phyloP scores from a whole-genome alignment of 495 filamentous ascomycete species.

The Penicillium pancosmium region DNA sequence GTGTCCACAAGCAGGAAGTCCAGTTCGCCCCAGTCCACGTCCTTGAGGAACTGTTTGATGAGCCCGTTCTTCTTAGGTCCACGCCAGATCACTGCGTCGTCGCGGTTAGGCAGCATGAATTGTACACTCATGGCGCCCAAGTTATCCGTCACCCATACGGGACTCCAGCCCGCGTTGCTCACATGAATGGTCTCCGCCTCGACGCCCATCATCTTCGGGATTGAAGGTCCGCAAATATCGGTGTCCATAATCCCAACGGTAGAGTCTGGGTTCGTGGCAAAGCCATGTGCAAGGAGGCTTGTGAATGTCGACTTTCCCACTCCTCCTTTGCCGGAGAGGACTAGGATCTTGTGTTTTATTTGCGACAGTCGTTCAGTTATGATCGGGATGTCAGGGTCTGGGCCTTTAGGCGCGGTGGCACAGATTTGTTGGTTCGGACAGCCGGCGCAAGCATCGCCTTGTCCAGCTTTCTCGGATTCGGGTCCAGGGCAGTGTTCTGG shows the following conservation, averaged over 20 bases:
- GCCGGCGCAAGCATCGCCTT: slow-evolving; percentile 84
- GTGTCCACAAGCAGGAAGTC: slow-evolving; percentile 94
- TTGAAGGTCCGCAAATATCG: slow-evolving; percentile 91
- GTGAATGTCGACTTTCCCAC: slow-evolving; percentile 96
- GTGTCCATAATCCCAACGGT: slow-evolving; percentile 95
- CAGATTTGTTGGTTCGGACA: slow-evolving; percentile 97
- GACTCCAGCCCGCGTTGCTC: slow-evolving; percentile 80
- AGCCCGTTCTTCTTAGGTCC: slow-evolving; percentile 98
- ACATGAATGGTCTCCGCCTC: slow-evolving; percentile 91
- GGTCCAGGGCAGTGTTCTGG: slow-evolving; percentile 93
- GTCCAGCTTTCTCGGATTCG: slow-evolving; percentile 81
- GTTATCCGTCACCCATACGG: slow-evolving; percentile 92
- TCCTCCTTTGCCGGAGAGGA: slow-evolving; percentile 93
- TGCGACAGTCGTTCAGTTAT: slow-evolving; percentile 81
- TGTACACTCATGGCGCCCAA: slow-evolving; percentile 94
- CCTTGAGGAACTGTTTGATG: slow-evolving; percentile 96
- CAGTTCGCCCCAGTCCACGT: slow-evolving; percentile 95
- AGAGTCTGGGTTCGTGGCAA: slow-evolving; percentile 72
- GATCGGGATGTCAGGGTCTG: slow-evolving; percentile 88
- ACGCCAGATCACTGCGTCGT: slow-evolving; percentile 95
- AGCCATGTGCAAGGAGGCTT: slow-evolving; percentile 80
- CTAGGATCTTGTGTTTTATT: slow-evolving; percentile 86
- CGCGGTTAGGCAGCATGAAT: slow-evolving; percentile 91
- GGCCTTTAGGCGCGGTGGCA: slow-evolving; percentile 90
- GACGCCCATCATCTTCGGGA: slow-evolving; percentile 98